A percentile compares a stretch with the other conserved stretches of the same genome.
These are phyloP conservation scores for Climacium dendroides DNA, from an alignment of 225 moss, liverwort and hornwort genomes.

Conservation along the genomic window DNA sequence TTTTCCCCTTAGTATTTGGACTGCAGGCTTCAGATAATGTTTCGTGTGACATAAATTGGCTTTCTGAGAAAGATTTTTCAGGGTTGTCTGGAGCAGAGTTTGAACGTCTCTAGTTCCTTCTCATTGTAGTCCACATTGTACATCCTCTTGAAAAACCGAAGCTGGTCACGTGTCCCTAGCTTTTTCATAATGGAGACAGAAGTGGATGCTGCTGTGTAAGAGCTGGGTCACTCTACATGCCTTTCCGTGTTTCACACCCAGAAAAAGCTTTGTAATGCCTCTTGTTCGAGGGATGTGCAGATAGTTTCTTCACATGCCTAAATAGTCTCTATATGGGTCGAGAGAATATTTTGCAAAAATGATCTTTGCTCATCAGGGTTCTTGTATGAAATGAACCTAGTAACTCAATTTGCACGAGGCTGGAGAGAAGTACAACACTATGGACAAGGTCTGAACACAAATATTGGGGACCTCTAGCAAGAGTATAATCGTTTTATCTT, in stretches of 20 bases:
- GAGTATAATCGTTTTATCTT: not conserved
- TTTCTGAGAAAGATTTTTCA: not conserved
- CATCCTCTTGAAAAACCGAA: constrained; percentile 8
- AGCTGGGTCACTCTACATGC: not conserved
- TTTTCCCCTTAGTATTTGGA: not conserved
- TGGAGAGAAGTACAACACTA: not conserved
- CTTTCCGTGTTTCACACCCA: not conserved
- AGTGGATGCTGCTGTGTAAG: not conserved
- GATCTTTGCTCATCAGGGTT: not conserved
- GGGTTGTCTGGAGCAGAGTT: not conserved
- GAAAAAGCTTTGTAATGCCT: not conserved
- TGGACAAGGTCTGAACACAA: not conserved
- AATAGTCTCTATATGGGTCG: not conserved
- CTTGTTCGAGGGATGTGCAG: not conserved
- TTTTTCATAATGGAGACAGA: not conserved
- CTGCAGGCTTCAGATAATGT: not conserved
- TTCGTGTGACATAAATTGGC: not conserved
- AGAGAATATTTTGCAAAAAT: not conserved
- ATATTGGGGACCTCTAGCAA: not conserved
- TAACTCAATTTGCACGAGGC: not conserved
- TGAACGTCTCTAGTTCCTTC: not conserved
- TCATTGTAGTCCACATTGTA: not conserved
- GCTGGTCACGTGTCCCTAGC: not conserved
- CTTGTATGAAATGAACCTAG: not conserved
- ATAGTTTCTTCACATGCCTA: not conserved